Conservation (phyloP, 345 rosid species). For the Gossypium raimondii region DNA sequence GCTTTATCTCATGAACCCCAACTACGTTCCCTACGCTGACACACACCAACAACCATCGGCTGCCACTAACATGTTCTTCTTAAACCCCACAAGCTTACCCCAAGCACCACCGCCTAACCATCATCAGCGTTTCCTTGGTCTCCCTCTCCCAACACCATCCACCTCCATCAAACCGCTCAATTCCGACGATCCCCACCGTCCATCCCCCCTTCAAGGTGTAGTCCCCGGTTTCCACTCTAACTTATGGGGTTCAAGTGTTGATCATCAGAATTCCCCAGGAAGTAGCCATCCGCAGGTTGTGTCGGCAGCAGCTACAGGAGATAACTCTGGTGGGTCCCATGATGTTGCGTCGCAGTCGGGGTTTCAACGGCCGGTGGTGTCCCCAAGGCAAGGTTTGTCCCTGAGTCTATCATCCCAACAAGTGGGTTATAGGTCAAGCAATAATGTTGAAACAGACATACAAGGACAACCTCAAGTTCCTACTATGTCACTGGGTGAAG, state of each 20-base stretch:
- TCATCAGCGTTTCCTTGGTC: slow-evolving; percentile 33
- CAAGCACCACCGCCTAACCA: slow-evolving; percentile 32
- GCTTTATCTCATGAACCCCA: slow-evolving; percentile 49
- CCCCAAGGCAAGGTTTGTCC: slow-evolving; percentile 44
- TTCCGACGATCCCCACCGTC: slow-evolving; percentile 26
- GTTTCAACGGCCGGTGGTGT: slow-evolving; percentile 19
- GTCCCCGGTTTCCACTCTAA: slow-evolving; percentile 30
- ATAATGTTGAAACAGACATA: slow-evolving; percentile 8
- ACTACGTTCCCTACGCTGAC: slow-evolving; percentile 37
- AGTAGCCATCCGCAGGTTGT: slow-evolving; percentile 15
- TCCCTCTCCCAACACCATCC: slow-evolving; percentile 27
- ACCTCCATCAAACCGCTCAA: slow-evolving; percentile 11
- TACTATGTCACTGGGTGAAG: slow-evolving; percentile 12
- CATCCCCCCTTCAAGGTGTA: slow-evolving; percentile 22
- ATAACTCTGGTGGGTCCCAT: slow-evolving; percentile 12
- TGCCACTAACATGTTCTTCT: slow-evolving; percentile 24
- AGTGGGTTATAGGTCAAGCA: slow-evolving; percentile 16
- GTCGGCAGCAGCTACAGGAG: slow-evolving; percentile 13
- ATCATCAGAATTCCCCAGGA: slow-evolving; percentile 24
- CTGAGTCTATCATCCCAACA: slow-evolving; percentile 38
- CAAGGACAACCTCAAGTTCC: slow-evolving; percentile 16
- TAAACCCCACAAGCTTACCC: slow-evolving; percentile 31
- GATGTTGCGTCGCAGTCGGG: slow-evolving; percentile 20
- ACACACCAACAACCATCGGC: slow-evolving; percentile 16
- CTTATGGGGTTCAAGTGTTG: slow-evolving; percentile 31